Evolutionary conservation across 2,329 filamentous ascomycete genomes (phyloP), one percentile per base, ranked within the genome.

Genomic region (Grosmannia clavigera): DNA sequence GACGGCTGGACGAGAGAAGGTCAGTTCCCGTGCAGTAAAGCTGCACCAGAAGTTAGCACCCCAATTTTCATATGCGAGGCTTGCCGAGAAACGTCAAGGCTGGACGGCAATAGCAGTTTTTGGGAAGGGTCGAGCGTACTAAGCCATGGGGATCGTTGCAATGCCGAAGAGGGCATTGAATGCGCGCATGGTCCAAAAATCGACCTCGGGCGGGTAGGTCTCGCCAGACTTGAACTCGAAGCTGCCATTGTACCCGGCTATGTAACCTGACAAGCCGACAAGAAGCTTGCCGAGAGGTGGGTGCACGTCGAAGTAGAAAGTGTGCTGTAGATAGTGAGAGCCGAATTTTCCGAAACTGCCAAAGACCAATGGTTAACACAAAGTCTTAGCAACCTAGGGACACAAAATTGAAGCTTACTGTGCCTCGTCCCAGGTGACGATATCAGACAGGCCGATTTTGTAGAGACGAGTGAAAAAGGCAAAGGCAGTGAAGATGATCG

Each of bases 221-320:
- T 97, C 94, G 71, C 94, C 94, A 59, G 92, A 97, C 75, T 99
- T 99, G 82, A 99, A 99, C 71, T 99, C 94, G 75, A 99, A 99
- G 4, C 92, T 95, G 61, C 94, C 94, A 78, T 99, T 99, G 80
- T 99, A 99, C 66, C 92, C 92, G 66, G 92, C 95, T 63, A 99
- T 81, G 70, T 95, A 95, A 71, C 94, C 94, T 7, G 94, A 97
- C 58, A 99, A 81, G 64, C 94, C 94, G 67, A 99, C 92, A 60
- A 99, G 85, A 84, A 99, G 97, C 80, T 99, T 99, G 71, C 94
- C 94, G 63, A 99, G 84, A 59, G 94, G 94, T 65, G 94, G 94
- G 74, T 75, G 73, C 51, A 77, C 79, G 80, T 95, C 90, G 77
- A 99, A 99, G 81, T 99, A 99, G 80, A 97, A 96, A 75, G 99